Evolutionary conservation across 805 yeast species (phyloP).

Genomic region (Saturnispora saitoi): DNA sequence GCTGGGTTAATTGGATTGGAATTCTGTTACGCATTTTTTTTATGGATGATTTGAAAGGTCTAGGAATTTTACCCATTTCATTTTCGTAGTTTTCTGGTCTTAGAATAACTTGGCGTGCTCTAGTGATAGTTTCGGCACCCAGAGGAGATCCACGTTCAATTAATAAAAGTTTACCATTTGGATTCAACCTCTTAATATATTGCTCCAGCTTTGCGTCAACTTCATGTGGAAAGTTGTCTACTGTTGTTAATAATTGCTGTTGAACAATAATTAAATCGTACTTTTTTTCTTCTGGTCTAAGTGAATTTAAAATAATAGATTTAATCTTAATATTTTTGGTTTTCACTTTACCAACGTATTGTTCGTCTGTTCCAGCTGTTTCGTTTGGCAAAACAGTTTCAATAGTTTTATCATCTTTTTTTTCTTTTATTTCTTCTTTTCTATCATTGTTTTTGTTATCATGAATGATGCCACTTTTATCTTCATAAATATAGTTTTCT

Average conservation of each 20-base stretch:
- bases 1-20: not conserved
- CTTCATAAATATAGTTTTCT: slow-evolving; percentile 36
- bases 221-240: slow-evolving; percentile 56
- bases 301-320: slow-evolving; percentile 45
- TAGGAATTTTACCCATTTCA: slow-evolving; percentile 56
- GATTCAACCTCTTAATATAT: slow-evolving; percentile 53
- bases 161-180: slow-evolving; percentile 71
- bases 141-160: slow-evolving; percentile 84
- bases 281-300: slow-evolving; percentile 40
- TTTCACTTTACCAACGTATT: slow-evolving; percentile 45
- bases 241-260: slow-evolving; percentile 61
- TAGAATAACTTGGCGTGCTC: slow-evolving; percentile 85
- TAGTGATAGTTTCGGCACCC: slow-evolving; percentile 81
- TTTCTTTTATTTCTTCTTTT: not conserved
- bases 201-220: slow-evolving; percentile 60
- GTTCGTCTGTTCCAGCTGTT: slow-evolving; percentile 17
- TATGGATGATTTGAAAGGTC: slow-evolving; percentile 46
- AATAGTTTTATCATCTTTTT: slow-evolving; percentile 9
- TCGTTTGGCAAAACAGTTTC: slow-evolving; percentile 17
- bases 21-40: slow-evolving; percentile 7
- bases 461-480: slow-evolving; percentile 10
- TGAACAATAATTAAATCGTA: slow-evolving; percentile 81
- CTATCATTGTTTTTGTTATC: slow-evolving; percentile 1
- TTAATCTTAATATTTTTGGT: slow-evolving; percentile 45
- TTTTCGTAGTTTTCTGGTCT: slow-evolving; percentile 63